Evolutionary conservation across 495 filamentous ascomycete species (phyloP).

Genomic region (Penicillium malachiteum): DNA sequence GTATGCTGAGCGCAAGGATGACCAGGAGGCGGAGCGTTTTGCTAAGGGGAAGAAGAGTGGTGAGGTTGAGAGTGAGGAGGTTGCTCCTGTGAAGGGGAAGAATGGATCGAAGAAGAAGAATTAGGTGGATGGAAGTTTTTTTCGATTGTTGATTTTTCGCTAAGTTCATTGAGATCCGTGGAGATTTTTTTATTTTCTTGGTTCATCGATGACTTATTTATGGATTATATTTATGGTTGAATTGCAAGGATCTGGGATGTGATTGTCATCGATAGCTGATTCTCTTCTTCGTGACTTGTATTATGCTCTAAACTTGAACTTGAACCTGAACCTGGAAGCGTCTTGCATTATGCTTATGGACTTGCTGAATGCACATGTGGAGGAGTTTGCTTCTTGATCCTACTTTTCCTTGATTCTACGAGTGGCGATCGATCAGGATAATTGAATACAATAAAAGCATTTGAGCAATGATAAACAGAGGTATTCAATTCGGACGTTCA

Average conservation of each 20-base stretch:
- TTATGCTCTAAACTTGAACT: neutral
- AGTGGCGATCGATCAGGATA: no score
- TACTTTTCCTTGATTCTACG: no score
- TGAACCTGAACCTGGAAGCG: neutral
- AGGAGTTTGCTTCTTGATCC: neutral
- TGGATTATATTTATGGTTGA: neutral
- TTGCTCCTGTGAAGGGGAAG: slow-evolving; percentile 14
- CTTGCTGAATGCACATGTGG: neutral
- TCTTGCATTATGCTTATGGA: neutral
- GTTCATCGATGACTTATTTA: neutral
- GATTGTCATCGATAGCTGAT: neutral
- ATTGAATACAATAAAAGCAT: no score
- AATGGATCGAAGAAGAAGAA: slow-evolving; percentile 25
- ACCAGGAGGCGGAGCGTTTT: slow-evolving; percentile 69
- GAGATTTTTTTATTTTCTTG: no score
- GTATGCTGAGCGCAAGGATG: slow-evolving; percentile 95
- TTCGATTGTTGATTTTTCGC: neutral
- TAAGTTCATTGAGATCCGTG: neutral
- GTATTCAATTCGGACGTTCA: neutral
- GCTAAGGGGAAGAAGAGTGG: slow-evolving; percentile 48
- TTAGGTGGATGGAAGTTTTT: slow-evolving; percentile 2
- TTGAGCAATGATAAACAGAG: neutral
- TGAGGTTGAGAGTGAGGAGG: slow-evolving; percentile 30
- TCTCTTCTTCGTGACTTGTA: neutral
- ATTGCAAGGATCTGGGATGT: no score